Base-by-base conservation (phyloP, 176 grass and related monocot species). In the Oryza nivara region DNA sequence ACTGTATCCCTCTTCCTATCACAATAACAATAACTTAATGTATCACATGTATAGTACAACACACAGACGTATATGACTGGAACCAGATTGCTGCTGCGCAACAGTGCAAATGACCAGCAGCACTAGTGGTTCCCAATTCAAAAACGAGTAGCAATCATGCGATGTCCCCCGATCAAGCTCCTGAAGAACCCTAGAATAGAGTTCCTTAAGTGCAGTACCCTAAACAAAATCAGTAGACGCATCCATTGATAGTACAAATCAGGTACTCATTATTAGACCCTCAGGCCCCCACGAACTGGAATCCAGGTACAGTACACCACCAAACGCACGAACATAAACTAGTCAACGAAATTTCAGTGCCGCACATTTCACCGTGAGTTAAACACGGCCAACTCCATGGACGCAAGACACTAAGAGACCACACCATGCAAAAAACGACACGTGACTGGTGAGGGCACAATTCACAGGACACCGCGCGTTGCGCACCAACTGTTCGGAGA, bases 401-500 rank as follows among this genome's bases (percentile, higher is more conserved):
- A 71, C 45, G 66, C 11, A 15, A 17, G 16, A 67, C 4, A 19
- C 8, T 45, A 77, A 25, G 3, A 64, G 67, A 17, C 85, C 11
- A 17, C 14, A 17, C 2, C 17, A 78, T 43, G 76, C 66, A 26
- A 73, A 68, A 56, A 46, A 3, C 23, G 11, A 70, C 67, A 8
- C 65, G 14, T 43, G 4, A 70, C 67, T 8, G 51, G 15, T 43
- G n/a, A 65, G 12, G 3, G 19, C 32, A 14, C 46, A 8, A 4
- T 41, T 77, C 6, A 66, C 70, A 68, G 9, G 12, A 17, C 61
- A 30, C 20, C 19, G 34, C 40, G 10, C 68, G 8, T 19, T 63
- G 32, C 73, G 38, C 84, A 51, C 80, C 3, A 85, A 13, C 43
- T 82, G 44, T 80, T 87, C 13, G 75, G 47, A 17, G 58, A 23